Evolutionary conservation across 1,139 yeast species (phyloP).

Genomic region (Nakaseomyces glabratus): DNA sequence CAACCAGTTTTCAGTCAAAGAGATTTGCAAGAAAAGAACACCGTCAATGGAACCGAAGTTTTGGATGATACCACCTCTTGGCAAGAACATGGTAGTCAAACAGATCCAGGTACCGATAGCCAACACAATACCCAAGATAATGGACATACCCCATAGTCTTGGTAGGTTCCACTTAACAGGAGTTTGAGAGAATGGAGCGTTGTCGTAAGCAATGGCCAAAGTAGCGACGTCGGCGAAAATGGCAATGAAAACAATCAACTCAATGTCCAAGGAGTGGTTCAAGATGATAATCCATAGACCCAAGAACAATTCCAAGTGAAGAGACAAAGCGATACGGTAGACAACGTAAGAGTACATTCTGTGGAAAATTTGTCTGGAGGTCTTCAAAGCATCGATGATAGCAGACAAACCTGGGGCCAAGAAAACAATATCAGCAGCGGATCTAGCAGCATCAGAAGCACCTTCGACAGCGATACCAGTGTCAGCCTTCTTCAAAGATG

Average conservation of each 20-base stretch:
- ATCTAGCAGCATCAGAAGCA: slow-evolving; percentile 93
- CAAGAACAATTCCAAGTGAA: slow-evolving; percentile 85
- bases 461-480: slow-evolving; percentile 97
- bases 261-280: slow-evolving; percentile 73
- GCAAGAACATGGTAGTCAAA: slow-evolving; percentile 81
- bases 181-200: slow-evolving; percentile 93
- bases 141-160: slow-evolving; percentile 95
- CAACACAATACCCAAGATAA: slow-evolving; percentile 68
- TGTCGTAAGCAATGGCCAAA: slow-evolving; percentile 89
- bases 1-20: slow-evolving; percentile 93
- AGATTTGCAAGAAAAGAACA: slow-evolving; percentile 83
- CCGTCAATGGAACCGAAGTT: slow-evolving; percentile 91
- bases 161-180: slow-evolving; percentile 99
- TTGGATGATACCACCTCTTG: slow-evolving; percentile 84
- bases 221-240: slow-evolving; percentile 95
- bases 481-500: slow-evolving; percentile 92
- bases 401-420: slow-evolving; percentile 95
- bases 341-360: slow-evolving; percentile 95
- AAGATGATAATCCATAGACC: slow-evolving; percentile 93
- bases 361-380: slow-evolving; percentile 96
- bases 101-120: slow-evolving; percentile 91
- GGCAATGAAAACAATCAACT: slow-evolving; percentile 87
- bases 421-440: slow-evolving; percentile 95
- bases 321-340: slow-evolving; percentile 89
- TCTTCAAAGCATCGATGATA: slow-evolving; percentile 85